These are phyloP conservation scores for Podospora australis DNA, from an alignment of 495 filamentous ascomycete species.

Conservation along the genomic window DNA sequence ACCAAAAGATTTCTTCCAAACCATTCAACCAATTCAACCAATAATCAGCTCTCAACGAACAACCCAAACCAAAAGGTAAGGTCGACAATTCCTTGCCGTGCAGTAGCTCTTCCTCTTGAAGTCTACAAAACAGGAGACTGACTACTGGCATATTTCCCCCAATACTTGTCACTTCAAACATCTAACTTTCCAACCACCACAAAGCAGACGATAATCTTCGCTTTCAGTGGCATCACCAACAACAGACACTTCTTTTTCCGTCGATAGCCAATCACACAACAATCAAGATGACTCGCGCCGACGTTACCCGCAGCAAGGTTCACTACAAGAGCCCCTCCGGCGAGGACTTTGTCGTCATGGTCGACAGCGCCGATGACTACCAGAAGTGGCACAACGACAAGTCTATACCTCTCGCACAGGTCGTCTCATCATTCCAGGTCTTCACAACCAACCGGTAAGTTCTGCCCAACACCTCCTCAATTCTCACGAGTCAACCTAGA, in stretches of 20 bases:
- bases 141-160: background rate
- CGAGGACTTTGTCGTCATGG: slow-evolving; percentile 91
- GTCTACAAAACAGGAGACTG: no score
- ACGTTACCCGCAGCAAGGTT: slow-evolving; percentile 67
- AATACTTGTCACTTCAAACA: background rate
- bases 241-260: slow-evolving; percentile 14
- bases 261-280: slow-evolving; percentile 12
- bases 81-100: background rate
- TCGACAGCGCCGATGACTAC: slow-evolving; percentile 64
- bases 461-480: no score
- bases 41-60: background rate
- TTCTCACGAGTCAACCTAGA: no score
- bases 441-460: slow-evolving; percentile 87
- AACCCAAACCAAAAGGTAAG: background rate
- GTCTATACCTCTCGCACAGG: slow-evolving; percentile 69
- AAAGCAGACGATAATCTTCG: background rate
- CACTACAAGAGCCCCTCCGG: slow-evolving; percentile 80
- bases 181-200: background rate
- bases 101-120: no score
- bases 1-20: background rate
- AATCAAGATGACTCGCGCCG: slow-evolving; percentile 69
- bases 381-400: slow-evolving; percentile 80
- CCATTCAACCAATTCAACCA: background rate
- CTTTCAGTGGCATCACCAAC: background rate
- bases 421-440: slow-evolving; percentile 85